phyloP scores from a whole-genome alignment of 2,329 filamentous ascomycete genomes.

The Cadophora sp. region DNA sequence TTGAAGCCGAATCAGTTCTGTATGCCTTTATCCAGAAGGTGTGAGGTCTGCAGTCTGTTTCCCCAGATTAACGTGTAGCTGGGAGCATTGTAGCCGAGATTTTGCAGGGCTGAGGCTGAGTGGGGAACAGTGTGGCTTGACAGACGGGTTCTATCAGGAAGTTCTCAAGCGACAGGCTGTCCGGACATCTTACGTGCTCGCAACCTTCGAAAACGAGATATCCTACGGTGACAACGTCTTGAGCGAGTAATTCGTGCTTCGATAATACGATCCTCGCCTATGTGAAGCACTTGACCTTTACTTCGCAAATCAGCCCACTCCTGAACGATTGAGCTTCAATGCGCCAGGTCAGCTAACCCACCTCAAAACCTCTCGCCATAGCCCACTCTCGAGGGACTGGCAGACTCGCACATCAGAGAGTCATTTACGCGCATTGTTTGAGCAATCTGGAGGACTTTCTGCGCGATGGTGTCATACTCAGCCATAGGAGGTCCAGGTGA shows the following conservation, averaged over 20 bases:
- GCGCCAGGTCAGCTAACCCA: not conserved
- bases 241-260: not conserved
- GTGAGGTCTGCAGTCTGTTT: not conserved
- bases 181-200: not conserved
- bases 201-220: not conserved
- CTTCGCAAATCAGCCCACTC: not conserved
- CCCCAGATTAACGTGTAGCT: not conserved
- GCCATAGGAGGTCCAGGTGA: conserved; percentile 35
- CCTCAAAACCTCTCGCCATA: not conserved
- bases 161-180: conserved; percentile 10
- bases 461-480: conserved; percentile 40
- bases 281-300: not conserved
- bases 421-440: not conserved
- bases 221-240: not conserved
- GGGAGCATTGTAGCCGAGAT: not conserved
- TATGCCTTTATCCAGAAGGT: not conserved
- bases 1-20: not conserved
- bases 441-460: not conserved
- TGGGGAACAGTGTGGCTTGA: conserved; percentile 15
- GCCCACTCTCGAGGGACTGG: conserved; percentile 4
- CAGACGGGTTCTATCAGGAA: not conserved
- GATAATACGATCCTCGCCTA: not conserved
- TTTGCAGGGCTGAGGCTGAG: conserved; percentile 20
- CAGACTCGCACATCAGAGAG: not conserved
- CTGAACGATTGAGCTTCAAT: conserved; percentile 3